Evolutionary conservation across 176 grass and related monocot species (phyloP), one percentile per base, ranked within the genome.

Genomic region (Carex scoparia): DNA sequence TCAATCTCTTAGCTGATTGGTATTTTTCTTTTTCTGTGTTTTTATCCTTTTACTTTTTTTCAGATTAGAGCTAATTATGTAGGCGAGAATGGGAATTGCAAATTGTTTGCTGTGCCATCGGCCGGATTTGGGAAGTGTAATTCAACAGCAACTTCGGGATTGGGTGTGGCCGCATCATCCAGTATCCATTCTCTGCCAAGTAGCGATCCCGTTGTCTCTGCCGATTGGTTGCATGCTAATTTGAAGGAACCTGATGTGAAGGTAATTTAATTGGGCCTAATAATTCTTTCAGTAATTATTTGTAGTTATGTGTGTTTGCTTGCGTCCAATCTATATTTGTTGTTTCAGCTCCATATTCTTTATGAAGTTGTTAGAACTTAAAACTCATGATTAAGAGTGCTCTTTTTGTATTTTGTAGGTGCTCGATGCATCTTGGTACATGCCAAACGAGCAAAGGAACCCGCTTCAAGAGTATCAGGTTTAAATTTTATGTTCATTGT

Each of bases 341-440:
- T 37, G 15, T 30, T 81, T 48, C 40, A 48, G 59, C 33, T 61
- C 35, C 56, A 65, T 2, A 28, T 27, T 63, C 5, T 64, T 14
- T 42, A 12, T 61, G 6, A 80, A 60, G 55, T n/a, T 40, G 14
- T 40, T 40, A 61, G 77, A 61, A 40, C 4, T 61, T 61, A 59
- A 31, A 61, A 19, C 30, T 80, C 9, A 23, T 0, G 3, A n/a
- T 72, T 48, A 55, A 55, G 27, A 7, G 48, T 31, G 16, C 6
- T 55, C 3, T 30, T 40, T 6, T 63, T 84, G 10, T 53, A 40
- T 55, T 87, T 59, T 81, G 1, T 68, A 99, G 96, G 90, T 99
- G 74, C 81, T 99, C 61, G 96, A 99, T 86, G 93, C 96, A 83
- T 99, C 96, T 87, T 99, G 96, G 96, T 99, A 99, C 65, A 99